Base-by-base conservation (phyloP, 768 basidiomycete species). In the Mycena alexandri region DNA sequence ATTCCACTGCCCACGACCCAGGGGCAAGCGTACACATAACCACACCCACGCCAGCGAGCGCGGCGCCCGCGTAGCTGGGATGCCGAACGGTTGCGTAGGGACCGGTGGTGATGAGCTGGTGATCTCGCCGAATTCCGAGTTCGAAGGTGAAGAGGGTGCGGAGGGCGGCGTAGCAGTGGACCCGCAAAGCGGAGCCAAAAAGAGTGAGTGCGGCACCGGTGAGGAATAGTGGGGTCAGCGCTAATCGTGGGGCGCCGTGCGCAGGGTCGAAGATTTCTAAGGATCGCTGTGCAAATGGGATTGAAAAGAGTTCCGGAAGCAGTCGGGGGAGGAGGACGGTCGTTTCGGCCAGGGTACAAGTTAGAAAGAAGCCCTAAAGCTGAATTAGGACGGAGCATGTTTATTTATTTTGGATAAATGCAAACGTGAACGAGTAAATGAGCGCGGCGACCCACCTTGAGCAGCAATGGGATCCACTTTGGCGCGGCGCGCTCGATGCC, bases 51-150 rank as follows among this genome's bases (percentile, higher is more conserved):
- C 56, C 68, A 5, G 72, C 55, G 11, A 82, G 56, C 8, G 71
- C 17, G 5, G 44, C 58, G 21, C 70, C 75, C 5, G 72, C 69
- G 48, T 79, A 79, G 60, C 73, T 73, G 9, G 78, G 77, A 47
- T 78, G 78, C 2, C 77, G 76, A 3, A 79, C 77, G 43, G 76
- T 55, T 24, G 68, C 47, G 63, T 81, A 79, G 7, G 79, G 77
- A 1, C 79, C 79, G 5, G 69, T 71, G 10, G 74, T 78, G 42
- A 81, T 58, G 33, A 68, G 67, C 17, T 13, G 24, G 57, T 68
- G 67, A 44, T 68, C 36, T 13, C 36, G 51, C 24, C 38, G 57
- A 25, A 69, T 19, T 13, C 43, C 6, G 17, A 69, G 51, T 21
- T 46, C 43, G 24, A 57, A 57, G 24, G 79, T 81, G 72, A 80